Base-by-base conservation (phyloP, 495 filamentous ascomycete species). In the Bacidia gigantensis region DNA sequence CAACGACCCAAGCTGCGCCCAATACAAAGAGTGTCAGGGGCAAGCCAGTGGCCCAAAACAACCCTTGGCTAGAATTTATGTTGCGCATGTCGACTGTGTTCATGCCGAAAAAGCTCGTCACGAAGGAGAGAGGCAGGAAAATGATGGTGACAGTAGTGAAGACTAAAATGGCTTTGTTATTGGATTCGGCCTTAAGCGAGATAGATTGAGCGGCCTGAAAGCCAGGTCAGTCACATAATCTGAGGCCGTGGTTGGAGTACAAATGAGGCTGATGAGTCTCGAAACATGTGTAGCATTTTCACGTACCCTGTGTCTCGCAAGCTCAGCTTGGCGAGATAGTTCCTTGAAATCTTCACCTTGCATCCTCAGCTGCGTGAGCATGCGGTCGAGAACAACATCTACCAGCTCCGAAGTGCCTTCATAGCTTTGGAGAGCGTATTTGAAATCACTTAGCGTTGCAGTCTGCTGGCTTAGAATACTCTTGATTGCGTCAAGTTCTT, bases 71-170 rank as follows among this genome's bases (percentile, higher is more conserved):
- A 2, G 48, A 39, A 0, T 68, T 59, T 72, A 73, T 76, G 56
- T 75, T 67, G 11, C 72, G 68, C 3, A 77, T 58, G 56, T 76
- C 74, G 50, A 54, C 60, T 40, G 73, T 70, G 55, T 75, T 75
- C 71, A 73, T 75, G 3, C 69, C 69, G 1, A 71, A 49, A 47
- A 67, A 62, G 48, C 64, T 62, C 0, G 69, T 62, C 3, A 73
- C 64, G 21, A 66, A 65, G 0, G 58, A 62, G 1, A 70, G 42
- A 0, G 70, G 70, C 0, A 70, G 58, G 56, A 74, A 76, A 26
- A 78, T 66, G 12, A 71, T 67, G 18, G 69, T 64, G 40, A 77
- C 70, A 7, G 65, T 59, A 0, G 67, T 68, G 55, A 69, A 71
- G 9, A 67, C 59, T 0, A 66, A 46, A 49, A 70, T 70, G 0